Evolutionary conservation across 2,329 filamentous ascomycete genomes (phyloP), one percentile per base, ranked within the genome.

Genomic region (Aspergillus neoniger): DNA sequence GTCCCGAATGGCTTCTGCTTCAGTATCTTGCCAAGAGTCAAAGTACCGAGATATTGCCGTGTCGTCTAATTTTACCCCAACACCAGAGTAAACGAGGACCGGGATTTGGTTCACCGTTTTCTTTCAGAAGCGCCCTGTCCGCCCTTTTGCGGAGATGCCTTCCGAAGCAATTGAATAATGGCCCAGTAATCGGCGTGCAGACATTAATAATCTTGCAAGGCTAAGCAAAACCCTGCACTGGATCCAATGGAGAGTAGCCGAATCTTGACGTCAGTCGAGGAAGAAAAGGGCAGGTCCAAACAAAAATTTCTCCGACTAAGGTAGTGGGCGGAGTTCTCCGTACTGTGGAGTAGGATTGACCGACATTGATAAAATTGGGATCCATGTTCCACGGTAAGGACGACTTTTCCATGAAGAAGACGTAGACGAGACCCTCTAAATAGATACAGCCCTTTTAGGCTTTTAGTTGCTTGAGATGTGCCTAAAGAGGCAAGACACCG

Each of bases 31-130:
- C 30, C 39, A 41, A 47, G 43, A 25, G 23, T 28, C 15, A n/a
- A 25, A 17, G 25, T 30, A 28, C 53, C 53, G 53, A 55, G 30
- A 21, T 47, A 55, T 32, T 55, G 25, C 53, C 53, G 53, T 55
- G 30, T 39, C 39, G 25, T 47, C 14, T 49, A 25, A 5, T 32
- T 17, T 55, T 19, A 36, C 32, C 53, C 53, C 53, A 55, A 44
- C 52, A 21, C 19, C 19, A 55, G 21, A 44, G 28, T 55, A 32
- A 41, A 28, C 19, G 19, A 15, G 38, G 36, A 30, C 30, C 32
- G 17, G 10, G 38, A 19, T 53, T 36, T 25, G 52, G 52, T 30
- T 44, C 41, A 47, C 53, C 53, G 53, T 55, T 55, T 44, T 55
- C 39, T 55, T 55, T 55, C 39, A 44, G 41, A 23, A 23, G 19